These are phyloP conservation scores for Pseudogymnoascus sp. DNA, from an alignment of 2,329 filamentous ascomycete genomes.

Conservation along the genomic window DNA sequence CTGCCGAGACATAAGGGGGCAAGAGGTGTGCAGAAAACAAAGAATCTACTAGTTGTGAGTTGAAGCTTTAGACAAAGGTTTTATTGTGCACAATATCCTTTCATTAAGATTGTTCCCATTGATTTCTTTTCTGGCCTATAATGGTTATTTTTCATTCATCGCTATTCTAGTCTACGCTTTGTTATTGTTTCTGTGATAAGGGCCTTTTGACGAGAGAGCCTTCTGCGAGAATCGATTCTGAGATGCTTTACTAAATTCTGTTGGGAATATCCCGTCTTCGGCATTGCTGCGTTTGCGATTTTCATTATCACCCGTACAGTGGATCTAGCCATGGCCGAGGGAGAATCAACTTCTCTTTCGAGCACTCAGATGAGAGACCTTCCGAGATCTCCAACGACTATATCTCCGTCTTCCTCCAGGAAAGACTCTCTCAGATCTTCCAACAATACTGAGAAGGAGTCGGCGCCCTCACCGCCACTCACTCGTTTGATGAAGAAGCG, in stretches of 20 bases:
- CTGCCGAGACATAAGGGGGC: neutral
- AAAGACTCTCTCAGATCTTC: constrained; percentile 1
- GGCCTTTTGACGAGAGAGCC: neutral
- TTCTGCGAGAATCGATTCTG: neutral
- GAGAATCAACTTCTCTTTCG: neutral
- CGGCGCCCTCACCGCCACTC: constrained; percentile 23
- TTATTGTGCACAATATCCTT: constrained; percentile 7
- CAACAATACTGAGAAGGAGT: constrained; percentile 20
- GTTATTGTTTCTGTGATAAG: constrained; percentile 4
- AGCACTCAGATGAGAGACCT: constrained; percentile 1
- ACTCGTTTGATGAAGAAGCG: constrained; percentile 27
- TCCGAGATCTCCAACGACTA: neutral
- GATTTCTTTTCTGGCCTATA: neutral
- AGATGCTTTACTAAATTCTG: neutral
- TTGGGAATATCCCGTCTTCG: neutral
- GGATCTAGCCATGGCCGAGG: neutral
- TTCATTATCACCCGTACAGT: constrained; percentile 4
- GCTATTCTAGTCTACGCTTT: neutral
- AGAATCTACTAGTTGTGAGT: neutral
- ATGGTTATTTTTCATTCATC: neutral
- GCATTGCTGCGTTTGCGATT: constrained; percentile 5
- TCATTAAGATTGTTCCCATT: constrained; percentile 5
- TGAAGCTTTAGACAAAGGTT: constrained; percentile 2
- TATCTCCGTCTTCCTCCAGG: neutral
- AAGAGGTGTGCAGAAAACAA: constrained; percentile 4